Evolutionary conservation across 2,329 filamentous ascomycete species (phyloP), one percentile per base, ranked within the genome.

Genomic region (Aspergillus carbonarius): DNA sequence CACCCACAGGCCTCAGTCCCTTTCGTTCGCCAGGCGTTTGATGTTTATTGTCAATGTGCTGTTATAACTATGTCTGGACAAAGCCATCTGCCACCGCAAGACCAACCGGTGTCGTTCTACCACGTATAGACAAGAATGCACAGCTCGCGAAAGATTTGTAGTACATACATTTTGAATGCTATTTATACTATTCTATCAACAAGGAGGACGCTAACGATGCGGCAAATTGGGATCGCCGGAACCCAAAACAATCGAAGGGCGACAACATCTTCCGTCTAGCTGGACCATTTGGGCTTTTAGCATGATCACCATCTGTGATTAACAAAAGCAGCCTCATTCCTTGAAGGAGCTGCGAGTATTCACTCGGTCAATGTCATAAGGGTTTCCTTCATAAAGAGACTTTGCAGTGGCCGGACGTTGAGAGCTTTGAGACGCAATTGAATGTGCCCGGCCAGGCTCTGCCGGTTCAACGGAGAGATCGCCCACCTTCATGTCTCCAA

Each of bases 341-440:
- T 72, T 72, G 63, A 73, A 73, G n/a, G 74, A 75, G 18, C 77
- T 71, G 27, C 64, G 69, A 4, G 77, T 79, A 60, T 79, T 72
- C 44, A 79, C 76, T 17, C 76, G 71, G 53, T 79, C 77, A 58
- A 79, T 71, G 57, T 77, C 76, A 60, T 74, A 79, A 2, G 77
- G 77, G 50, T 78, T 79, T 7, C 70, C 75, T 8, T 79, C 76
- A 42, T 79, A 79, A 17, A 71, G 63, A 27, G 62, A 64, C 13
- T 57, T 52, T 62, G 65, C 40, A 23, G 39, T 20, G 18, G 18
- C 39, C 39, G 39, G 39, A 13, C 39, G 39, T 6, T 20, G 39
- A 18, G 39, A 42, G 18, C 39, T 17, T 42, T 63, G 44, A 15
- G 65, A 70, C 23, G 51, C 65, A 25, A 60, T 58, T 8, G 67